A percentile compares a stretch with the other conserved stretches of the same genome.
phyloP scores from a whole-genome alignment of 2,329 filamentous ascomycete genomes.

The Pestalotiopsis sp. region DNA sequence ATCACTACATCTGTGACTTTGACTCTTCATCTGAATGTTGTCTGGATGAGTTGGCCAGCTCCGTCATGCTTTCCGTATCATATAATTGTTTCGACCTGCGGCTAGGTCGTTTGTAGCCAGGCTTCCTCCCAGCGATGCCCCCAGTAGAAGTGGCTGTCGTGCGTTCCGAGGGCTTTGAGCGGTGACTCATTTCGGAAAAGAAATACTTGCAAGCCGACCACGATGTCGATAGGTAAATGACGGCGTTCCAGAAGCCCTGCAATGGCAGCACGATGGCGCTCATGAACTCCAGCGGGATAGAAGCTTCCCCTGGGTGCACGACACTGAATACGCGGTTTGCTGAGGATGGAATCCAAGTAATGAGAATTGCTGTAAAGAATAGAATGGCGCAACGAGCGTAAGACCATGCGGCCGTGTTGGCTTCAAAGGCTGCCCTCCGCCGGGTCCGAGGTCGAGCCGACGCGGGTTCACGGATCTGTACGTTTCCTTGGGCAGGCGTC shows the following conservation, averaged over 20 bases:
- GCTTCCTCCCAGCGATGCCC: slow-evolving; percentile 22
- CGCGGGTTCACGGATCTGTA: slow-evolving; percentile 14
- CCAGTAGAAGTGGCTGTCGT: slow-evolving; percentile 18
- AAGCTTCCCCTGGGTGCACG: slow-evolving; percentile 51
- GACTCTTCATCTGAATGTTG: slow-evolving; percentile 35
- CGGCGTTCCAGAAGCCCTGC: slow-evolving; percentile 82
- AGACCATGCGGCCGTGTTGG: slow-evolving; percentile 65
- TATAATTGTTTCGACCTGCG: slow-evolving; percentile 35
- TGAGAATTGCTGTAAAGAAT: slow-evolving; percentile 70
- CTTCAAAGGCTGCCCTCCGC: slow-evolving; percentile 42
- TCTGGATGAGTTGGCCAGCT: slow-evolving; percentile 39
- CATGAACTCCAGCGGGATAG: slow-evolving; percentile 64
- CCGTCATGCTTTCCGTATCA: slow-evolving; percentile 53
- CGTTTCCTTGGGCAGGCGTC: slow-evolving; percentile 28
- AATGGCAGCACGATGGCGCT: slow-evolving; percentile 75
- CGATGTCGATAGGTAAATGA: slow-evolving; percentile 74
- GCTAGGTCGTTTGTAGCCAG: slow-evolving; percentile 32
- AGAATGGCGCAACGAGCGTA: slow-evolving; percentile 71
- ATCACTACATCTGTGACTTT: slow-evolving; percentile 10
- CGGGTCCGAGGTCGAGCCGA: slow-evolving; percentile 19
- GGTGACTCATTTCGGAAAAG: slow-evolving; percentile 33
- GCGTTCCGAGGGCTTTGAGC: slow-evolving; percentile 17
- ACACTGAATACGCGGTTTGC: slow-evolving; percentile 75
- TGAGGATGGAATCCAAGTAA: slow-evolving; percentile 77
- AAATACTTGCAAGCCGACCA: slow-evolving; percentile 60